These are phyloP conservation scores for Coemansia sp. DNA, from an alignment of 192 early-diverging fungal genomes.

Conservation along the genomic window DNA sequence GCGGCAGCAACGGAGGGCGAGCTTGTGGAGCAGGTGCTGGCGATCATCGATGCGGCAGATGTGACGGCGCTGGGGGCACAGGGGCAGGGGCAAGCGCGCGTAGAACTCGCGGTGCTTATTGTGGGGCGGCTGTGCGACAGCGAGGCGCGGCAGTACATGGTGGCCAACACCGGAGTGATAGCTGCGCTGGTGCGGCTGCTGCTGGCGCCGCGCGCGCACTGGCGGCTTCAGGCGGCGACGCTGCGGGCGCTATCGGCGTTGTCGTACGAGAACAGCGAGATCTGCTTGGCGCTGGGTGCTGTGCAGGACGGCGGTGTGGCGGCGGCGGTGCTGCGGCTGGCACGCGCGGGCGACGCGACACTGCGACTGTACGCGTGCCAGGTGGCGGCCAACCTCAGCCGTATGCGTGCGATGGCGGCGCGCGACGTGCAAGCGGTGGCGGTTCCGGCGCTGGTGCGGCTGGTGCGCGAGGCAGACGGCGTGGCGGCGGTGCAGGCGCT, in stretches of 20 bases:
- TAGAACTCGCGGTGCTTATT: slow-evolving; percentile 47
- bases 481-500: slow-evolving; percentile 26
- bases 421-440: slow-evolving; percentile 29
- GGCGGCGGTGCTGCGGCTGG: slow-evolving; percentile 29
- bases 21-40: slow-evolving; percentile 33
- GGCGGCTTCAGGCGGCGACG: slow-evolving; percentile 38
- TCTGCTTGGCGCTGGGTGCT: slow-evolving; percentile 25
- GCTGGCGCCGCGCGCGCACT: slow-evolving; percentile 21
- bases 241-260: slow-evolving; percentile 41
- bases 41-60: slow-evolving; percentile 32
- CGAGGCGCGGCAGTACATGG: slow-evolving; percentile 43
- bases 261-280: slow-evolving; percentile 51
- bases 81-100: slow-evolving; percentile 37
- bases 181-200: slow-evolving; percentile 33
- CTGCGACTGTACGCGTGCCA: slow-evolving; percentile 40
- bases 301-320: slow-evolving; percentile 16
- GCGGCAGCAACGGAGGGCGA: slow-evolving; percentile 24
- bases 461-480: slow-evolving; percentile 16
- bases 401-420: slow-evolving; percentile 31
- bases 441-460: slow-evolving; percentile 41
- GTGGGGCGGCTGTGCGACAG: slow-evolving; percentile 45
- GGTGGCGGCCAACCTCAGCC: slow-evolving; percentile 42
- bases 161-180: slow-evolving; percentile 47
- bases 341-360: slow-evolving; percentile 25
- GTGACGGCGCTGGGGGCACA: slow-evolving; percentile 11